phyloP scores from a whole-genome alignment of 257 asterid species.

The Paraleonurus japonicus region DNA sequence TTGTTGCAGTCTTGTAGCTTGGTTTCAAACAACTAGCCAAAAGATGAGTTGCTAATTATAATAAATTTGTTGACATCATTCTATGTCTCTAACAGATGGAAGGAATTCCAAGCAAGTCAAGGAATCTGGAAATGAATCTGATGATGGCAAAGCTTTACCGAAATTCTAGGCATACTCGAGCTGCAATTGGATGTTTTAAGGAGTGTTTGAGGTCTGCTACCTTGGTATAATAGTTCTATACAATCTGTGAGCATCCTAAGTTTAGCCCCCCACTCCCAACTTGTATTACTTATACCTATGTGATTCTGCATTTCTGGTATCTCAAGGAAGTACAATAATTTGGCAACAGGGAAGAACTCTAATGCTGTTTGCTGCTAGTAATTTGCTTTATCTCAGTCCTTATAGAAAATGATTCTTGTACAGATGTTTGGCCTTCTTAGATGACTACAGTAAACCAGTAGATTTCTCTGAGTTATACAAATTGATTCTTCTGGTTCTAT shows the following conservation, averaged over 20 bases:
- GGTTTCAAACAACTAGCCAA: constrained; percentile 13
- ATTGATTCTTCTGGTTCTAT: constrained; percentile 12
- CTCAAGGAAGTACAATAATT: background rate
- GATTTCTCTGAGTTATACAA: constrained; percentile 7
- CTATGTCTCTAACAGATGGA: constrained; percentile 61
- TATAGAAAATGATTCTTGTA: background rate
- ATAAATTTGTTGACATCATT: background rate
- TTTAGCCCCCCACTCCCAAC: background rate
- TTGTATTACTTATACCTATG: background rate
- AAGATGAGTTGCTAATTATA: background rate
- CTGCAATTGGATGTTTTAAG: constrained; percentile 83
- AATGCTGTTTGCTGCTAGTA: background rate
- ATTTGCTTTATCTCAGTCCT: constrained; percentile 18
- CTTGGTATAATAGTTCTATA: constrained; percentile 26
- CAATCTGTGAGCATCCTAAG: constrained; percentile 12
- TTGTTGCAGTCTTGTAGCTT: constrained; percentile 16
- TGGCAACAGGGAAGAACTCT: background rate
- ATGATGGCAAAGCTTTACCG: constrained; percentile 91
- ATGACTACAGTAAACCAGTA: constrained; percentile 1
- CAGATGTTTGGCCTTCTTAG: constrained; percentile 2
- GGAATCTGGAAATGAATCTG: constrained; percentile 87
- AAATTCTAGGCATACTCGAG: constrained; percentile 84
- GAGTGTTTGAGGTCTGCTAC: constrained; percentile 86
- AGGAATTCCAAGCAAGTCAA: constrained; percentile 87
- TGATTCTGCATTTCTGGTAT: constrained; percentile 6